Evolutionary conservation across 2,329 filamentous ascomycete genomes (phyloP).

Genomic region (Chlorencoelia australis): DNA sequence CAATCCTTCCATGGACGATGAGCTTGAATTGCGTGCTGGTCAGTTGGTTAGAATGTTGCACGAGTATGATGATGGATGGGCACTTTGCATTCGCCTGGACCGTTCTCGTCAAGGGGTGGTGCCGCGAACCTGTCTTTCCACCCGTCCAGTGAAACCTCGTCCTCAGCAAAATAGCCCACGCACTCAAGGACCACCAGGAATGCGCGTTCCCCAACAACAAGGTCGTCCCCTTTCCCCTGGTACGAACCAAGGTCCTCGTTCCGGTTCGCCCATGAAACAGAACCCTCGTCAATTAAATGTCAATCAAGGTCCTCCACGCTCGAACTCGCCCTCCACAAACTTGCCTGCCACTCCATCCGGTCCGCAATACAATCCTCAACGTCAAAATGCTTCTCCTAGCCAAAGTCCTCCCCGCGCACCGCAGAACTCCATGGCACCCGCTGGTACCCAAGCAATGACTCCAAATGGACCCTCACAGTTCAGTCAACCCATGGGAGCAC

Average conservation of each 20-base stretch:
- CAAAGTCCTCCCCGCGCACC: too few relatives aligned
- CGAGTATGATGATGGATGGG: slow-evolving; percentile 98
- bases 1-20: slow-evolving; percentile 83
- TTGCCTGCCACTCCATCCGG: not conserved
- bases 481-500: not conserved
- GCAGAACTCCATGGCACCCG: too few relatives aligned
- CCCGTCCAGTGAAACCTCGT: slow-evolving; percentile 61
- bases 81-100: slow-evolving; percentile 84
- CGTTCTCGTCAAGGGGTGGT: slow-evolving; percentile 87
- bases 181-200: slow-evolving; percentile 19
- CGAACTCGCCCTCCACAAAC: slow-evolving; percentile 7
- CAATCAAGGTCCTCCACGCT: slow-evolving; percentile 5
- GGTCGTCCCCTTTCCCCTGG: slow-evolving; percentile 13
- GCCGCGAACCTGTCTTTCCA: slow-evolving; percentile 86
- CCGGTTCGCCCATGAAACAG: too few relatives aligned
- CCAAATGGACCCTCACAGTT: slow-evolving; percentile 10
- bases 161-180: slow-evolving; percentile 24
- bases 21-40: slow-evolving; percentile 71
- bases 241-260: slow-evolving; percentile 14
- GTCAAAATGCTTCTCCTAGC: too few relatives aligned
- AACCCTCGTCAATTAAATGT: too few relatives aligned
- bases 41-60: slow-evolving; percentile 83
- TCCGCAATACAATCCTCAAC: slow-evolving; percentile 7
- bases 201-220: slow-evolving; percentile 15
- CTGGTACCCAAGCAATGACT: slow-evolving; percentile 13